These are phyloP conservation scores for Hypoxylon sp. DNA, from an alignment of 2,329 filamentous ascomycete species.

Conservation along the genomic window DNA sequence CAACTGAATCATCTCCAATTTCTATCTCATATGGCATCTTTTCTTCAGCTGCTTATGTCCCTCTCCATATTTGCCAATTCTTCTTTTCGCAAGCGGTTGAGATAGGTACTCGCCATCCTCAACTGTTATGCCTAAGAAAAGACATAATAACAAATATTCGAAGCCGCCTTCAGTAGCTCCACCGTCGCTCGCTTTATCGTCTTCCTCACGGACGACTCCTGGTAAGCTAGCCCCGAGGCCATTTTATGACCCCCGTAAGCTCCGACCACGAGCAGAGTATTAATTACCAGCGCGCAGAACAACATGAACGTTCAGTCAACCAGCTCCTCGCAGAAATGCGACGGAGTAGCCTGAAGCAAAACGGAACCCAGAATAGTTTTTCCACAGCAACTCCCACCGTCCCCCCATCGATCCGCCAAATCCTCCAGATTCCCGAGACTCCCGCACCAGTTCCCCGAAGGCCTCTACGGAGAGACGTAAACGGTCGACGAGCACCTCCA, in stretches of 20 bases:
- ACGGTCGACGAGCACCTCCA: constrained; percentile 66
- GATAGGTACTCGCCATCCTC: constrained; percentile 29
- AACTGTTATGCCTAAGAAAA: constrained; percentile 73
- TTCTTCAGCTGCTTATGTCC: neutral
- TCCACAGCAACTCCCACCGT: constrained; percentile 63
- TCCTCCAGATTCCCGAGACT: constrained; percentile 71
- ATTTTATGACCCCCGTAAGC: neutral
- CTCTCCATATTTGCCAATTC: constrained; percentile 25
- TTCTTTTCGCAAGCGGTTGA: constrained; percentile 43
- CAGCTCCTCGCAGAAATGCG: constrained; percentile 70
- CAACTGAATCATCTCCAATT: constrained; percentile 20
- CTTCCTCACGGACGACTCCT: constrained; percentile 50
- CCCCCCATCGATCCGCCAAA: constrained; percentile 69
- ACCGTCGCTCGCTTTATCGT: constrained; percentile 60
- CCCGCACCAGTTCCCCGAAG: constrained; percentile 65
- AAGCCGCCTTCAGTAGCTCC: constrained; percentile 70
- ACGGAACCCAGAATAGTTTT: constrained; percentile 48
- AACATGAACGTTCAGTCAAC: constrained; percentile 65
- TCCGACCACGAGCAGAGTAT: neutral
- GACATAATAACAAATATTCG: constrained; percentile 67
- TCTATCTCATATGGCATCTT: neutral
- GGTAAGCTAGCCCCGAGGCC: constrained; percentile 33
- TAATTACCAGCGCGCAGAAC: constrained; percentile 44
- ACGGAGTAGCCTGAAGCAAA: constrained; percentile 57
- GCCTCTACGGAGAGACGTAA: constrained; percentile 59